phyloP scores from a whole-genome alignment of 2,329 filamentous ascomycete genomes.

The Xylaria sp. region DNA sequence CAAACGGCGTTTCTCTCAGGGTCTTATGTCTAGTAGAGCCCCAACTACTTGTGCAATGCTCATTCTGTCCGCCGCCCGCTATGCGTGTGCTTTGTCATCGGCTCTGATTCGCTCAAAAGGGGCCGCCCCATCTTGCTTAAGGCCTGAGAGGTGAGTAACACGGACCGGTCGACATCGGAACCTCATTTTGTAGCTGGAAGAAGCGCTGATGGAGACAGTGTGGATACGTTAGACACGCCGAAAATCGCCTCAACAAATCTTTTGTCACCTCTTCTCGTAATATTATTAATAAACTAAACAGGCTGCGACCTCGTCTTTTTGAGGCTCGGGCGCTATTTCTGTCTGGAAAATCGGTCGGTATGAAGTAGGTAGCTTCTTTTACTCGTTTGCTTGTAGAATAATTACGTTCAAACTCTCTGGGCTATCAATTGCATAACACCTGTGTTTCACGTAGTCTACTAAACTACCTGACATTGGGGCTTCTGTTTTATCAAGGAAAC shows the following conservation, averaged over 20 bases:
- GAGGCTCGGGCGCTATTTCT: neutral
- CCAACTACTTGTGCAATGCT: neutral
- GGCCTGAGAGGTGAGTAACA: conserved; percentile 21
- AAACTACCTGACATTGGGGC: conserved; percentile 11
- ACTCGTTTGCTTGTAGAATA: neutral
- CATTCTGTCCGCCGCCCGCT: neutral
- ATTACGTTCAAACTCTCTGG: neutral
- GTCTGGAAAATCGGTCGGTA: neutral
- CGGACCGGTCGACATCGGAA: conserved; percentile 30
- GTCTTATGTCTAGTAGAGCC: neutral
- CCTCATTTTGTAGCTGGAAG: conserved; percentile 16
- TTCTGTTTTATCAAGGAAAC: conserved; percentile 23
- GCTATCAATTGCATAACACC: conserved; percentile 1
- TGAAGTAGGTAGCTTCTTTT: neutral
- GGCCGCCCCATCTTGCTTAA: conserved; percentile 19
- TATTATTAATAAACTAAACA: neutral
- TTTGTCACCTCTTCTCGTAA: conserved; percentile 25
- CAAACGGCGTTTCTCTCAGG: conserved; percentile 11
- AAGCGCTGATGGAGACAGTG: conserved; percentile 21
- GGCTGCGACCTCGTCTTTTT: neutral
- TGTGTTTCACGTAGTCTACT: conserved; percentile 9
- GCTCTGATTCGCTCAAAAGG: conserved; percentile 25
- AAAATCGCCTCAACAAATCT: conserved; percentile 29
- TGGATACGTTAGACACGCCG: conserved; percentile 26
- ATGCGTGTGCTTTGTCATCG: conserved; percentile 1